A percentile compares a stretch with the other conserved stretches of the same genome.
phyloP scores from a whole-genome alignment of 805 yeast species.

The Vanderwaltozyma yarrowii region DNA sequence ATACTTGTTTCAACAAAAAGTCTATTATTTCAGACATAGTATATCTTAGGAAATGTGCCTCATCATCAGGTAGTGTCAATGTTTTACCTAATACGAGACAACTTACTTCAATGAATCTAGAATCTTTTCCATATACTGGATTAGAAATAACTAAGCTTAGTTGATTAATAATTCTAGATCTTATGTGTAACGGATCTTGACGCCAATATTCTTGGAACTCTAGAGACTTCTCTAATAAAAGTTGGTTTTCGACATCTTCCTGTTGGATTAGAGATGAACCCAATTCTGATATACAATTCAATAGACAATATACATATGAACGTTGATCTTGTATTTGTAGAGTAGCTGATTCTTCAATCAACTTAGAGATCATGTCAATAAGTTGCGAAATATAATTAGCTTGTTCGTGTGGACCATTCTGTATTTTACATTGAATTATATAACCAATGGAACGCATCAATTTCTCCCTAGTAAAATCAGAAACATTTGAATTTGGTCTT shows the following conservation, averaged over 20 bases:
- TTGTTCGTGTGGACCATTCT: conserved; percentile 36
- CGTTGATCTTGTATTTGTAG: conserved; percentile 16
- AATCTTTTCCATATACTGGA: conserved; percentile 31
- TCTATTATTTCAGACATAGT: conserved; percentile 21
- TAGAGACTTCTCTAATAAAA: conserved; percentile 10
- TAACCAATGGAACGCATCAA: conserved; percentile 54
- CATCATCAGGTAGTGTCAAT: conserved; percentile 19
- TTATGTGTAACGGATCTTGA: conserved; percentile 38
- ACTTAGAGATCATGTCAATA: conserved; percentile 23
- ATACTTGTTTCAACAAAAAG: conserved; percentile 18
- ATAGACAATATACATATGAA: conserved; percentile 45
- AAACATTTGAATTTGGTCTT: conserved; percentile 18
- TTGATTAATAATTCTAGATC: conserved; percentile 33
- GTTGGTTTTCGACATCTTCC: conserved; percentile 30
- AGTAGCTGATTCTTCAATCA: conserved; percentile 6
- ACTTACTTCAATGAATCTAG: conserved; percentile 50
- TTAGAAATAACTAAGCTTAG: conserved; percentile 32
- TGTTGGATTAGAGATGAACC: conserved; percentile 61
- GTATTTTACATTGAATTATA: conserved; percentile 42
- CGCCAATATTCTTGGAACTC: conserved; percentile 38
- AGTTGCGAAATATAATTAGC: conserved; percentile 29
- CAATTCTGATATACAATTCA: conserved; percentile 55
- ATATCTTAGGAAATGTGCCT: conserved; percentile 24
- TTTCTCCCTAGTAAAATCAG: conserved; percentile 34
- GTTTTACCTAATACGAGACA: conserved; percentile 42